Evolutionary conservation across 2,329 filamentous ascomycete species (phyloP), one percentile per base, ranked within the genome.

Genomic region (Verticillium dahliae): DNA sequence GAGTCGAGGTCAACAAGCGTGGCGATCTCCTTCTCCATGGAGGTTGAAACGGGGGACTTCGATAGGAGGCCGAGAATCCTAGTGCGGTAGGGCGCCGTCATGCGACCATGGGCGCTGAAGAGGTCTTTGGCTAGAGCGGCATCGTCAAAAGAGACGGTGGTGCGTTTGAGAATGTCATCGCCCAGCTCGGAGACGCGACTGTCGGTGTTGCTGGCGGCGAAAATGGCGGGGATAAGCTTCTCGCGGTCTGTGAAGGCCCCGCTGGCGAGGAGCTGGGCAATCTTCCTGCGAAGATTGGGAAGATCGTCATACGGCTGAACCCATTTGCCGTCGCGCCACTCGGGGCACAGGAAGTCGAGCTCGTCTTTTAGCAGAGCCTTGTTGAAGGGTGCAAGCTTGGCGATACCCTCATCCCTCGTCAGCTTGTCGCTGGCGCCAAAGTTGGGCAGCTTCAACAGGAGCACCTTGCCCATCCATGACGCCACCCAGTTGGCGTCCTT

Each of bases 141-240:
- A 64, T 91, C 83, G 71, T 98, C 94, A 33, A 97, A 78, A 9
- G 90, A 86, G 9, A 90, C 84, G 1, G 85, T 83, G 35, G 85
- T 90, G 66, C 93, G 83, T 75, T 97, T 99, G 66, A 98, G 75
- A 57, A 96, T 85, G 68, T 97, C 92, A 61, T 97, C 92, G 0
- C 91, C 94, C n/a, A 91, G 78, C n/a, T 90, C 86, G 11, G 90
- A 87, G 41, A 97, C 87, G 9, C 89, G 85, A 39, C 88, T 91
- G 66, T 97, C 95, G 1, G 87, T 79, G 74, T 93, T 93, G 0
- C 92, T 88, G 33, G 92, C 89, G 5, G 93, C 92, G 71, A 90
- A 92, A 1, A 98, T 76, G 0, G 92, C 90, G 0, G 94, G 90
- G 13, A 97, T 74, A 68, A 97, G 92, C 37, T 92, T 87, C 70